A percentile compares a stretch with the other conserved stretches of the same genome.
These are phyloP conservation scores for Pogostemon cablin DNA, from an alignment of 257 asterid genomes.

Conservation along the genomic window DNA sequence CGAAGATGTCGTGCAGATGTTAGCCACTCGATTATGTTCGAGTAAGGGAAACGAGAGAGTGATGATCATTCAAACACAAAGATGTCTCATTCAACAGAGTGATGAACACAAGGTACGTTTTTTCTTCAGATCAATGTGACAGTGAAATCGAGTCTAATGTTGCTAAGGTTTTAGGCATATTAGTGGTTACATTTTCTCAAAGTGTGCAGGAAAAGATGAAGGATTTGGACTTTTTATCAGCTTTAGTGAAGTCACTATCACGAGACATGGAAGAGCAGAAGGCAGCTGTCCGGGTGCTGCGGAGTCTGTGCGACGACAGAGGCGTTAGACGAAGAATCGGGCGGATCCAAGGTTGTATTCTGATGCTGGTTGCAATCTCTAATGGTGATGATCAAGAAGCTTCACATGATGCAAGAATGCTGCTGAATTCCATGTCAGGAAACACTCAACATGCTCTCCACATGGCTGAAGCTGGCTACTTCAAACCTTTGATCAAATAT, in stretches of 20 bases:
- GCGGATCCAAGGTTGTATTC: conserved; percentile 71
- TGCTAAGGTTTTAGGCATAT: neutral
- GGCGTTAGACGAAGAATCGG: conserved; percentile 63
- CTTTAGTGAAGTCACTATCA: conserved; percentile 67
- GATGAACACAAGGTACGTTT: conserved; percentile 61
- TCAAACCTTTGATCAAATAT: conserved; percentile 73
- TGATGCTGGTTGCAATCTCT: conserved; percentile 72
- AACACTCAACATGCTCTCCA: conserved; percentile 84
- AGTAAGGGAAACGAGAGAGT: conserved; percentile 50
- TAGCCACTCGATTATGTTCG: conserved; percentile 52
- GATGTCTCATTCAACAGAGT: conserved; percentile 42
- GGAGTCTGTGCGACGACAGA: conserved; percentile 47
- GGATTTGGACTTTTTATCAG: conserved; percentile 50
- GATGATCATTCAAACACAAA: conserved; percentile 52
- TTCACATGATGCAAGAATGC: conserved; percentile 55
- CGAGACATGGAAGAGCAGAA: conserved; percentile 67
- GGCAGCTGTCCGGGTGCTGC: conserved; percentile 76
- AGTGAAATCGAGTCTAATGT: neutral
- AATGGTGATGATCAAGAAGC: conserved; percentile 63
- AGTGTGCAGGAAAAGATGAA: conserved; percentile 83
- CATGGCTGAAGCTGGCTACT: conserved; percentile 97
- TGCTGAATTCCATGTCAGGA: conserved; percentile 63
- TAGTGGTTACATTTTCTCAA: conserved; percentile 39
- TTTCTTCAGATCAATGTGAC: conserved; percentile 13
- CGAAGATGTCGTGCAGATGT: conserved; percentile 52